These are phyloP conservation scores for Reticulascus tulasneorum DNA, from an alignment of 2,329 filamentous ascomycete species.

Conservation along the genomic window DNA sequence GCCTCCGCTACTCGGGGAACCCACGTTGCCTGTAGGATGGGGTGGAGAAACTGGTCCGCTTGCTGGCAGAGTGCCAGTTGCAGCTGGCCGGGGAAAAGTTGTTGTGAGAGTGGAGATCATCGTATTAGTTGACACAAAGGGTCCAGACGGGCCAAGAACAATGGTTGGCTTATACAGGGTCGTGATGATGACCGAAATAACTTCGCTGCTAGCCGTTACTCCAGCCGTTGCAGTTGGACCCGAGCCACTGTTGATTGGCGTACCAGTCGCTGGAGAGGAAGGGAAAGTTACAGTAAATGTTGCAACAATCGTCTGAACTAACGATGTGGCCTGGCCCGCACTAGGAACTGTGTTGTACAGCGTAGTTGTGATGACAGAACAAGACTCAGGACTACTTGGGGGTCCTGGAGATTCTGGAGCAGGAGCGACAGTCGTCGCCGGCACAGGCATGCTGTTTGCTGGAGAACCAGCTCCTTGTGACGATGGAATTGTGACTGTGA, in stretches of 20 bases:
- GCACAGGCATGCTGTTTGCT: neutral
- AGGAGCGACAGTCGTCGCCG: neutral
- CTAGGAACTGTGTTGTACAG: neutral
- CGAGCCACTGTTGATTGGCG: neutral
- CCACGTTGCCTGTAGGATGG: too few relatives aligned
- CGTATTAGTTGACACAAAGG: too few relatives aligned
- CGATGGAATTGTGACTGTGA: constrained; percentile 9
- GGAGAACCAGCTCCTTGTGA: too few relatives aligned
- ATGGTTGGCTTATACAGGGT: constrained; percentile 2
- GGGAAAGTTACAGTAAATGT: constrained; percentile 2
- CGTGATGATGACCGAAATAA: constrained; percentile 1
- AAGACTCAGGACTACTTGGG: neutral
- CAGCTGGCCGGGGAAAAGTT: too few relatives aligned
- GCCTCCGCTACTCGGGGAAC: neutral
- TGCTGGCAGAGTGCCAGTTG: too few relatives aligned
- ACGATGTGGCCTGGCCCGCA: neutral
- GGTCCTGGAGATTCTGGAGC: neutral
- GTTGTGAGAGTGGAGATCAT: too few relatives aligned
- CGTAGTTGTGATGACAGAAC: neutral
- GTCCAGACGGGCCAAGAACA: neutral
- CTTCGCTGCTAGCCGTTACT: too few relatives aligned
- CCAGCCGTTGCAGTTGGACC: too few relatives aligned
- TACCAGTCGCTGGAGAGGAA: neutral
- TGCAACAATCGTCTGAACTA: neutral
- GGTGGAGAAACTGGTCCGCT: too few relatives aligned